phyloP scores from a whole-genome alignment of 805 yeast genomes.

The Wickerhamomyces chaumierensis region DNA sequence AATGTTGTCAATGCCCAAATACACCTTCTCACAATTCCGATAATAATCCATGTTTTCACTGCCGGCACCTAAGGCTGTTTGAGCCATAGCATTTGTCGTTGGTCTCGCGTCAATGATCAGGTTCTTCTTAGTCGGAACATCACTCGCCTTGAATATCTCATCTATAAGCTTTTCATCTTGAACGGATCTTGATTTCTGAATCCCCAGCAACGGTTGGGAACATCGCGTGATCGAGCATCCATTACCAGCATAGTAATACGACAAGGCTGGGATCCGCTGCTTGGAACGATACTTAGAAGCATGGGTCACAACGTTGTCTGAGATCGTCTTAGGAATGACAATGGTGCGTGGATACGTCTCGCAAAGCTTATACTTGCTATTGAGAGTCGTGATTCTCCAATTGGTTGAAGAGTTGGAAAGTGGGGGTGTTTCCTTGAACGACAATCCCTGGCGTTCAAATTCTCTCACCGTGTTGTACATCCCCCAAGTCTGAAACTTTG shows the following conservation, averaged over 20 bases:
- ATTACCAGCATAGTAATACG: slow-evolving; percentile 61
- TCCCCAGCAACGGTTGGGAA: slow-evolving; percentile 86
- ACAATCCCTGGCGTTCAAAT: slow-evolving; percentile 60
- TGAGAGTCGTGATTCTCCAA: slow-evolving; percentile 69
- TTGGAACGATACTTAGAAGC: slow-evolving; percentile 84
- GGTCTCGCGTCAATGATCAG: slow-evolving; percentile 89
- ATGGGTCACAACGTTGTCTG: slow-evolving; percentile 74
- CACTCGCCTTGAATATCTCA: slow-evolving; percentile 61
- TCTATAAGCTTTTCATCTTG: slow-evolving; percentile 81
- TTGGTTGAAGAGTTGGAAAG: slow-evolving; percentile 11
- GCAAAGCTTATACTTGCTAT: slow-evolving; percentile 54
- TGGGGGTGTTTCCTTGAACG: slow-evolving; percentile 17
- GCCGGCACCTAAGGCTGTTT: slow-evolving; percentile 96
- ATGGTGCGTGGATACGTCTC: slow-evolving; percentile 62
- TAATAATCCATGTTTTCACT: slow-evolving; percentile 88
- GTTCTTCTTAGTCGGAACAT: slow-evolving; percentile 35
- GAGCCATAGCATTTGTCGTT: slow-evolving; percentile 89
- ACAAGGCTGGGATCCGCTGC: slow-evolving; percentile 68
- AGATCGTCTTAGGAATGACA: slow-evolving; percentile 64
- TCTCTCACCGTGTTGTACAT: slow-evolving; percentile 54
- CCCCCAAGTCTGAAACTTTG: slow-evolving; percentile 58
- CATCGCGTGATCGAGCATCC: slow-evolving; percentile 79
- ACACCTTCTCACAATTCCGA: slow-evolving; percentile 56
- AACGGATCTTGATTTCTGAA: slow-evolving; percentile 75
- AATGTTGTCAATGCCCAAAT: slow-evolving; percentile 86